Conservation (phyloP, 768 basidiomycete genomes). For the Pholiota molesta region DNA sequence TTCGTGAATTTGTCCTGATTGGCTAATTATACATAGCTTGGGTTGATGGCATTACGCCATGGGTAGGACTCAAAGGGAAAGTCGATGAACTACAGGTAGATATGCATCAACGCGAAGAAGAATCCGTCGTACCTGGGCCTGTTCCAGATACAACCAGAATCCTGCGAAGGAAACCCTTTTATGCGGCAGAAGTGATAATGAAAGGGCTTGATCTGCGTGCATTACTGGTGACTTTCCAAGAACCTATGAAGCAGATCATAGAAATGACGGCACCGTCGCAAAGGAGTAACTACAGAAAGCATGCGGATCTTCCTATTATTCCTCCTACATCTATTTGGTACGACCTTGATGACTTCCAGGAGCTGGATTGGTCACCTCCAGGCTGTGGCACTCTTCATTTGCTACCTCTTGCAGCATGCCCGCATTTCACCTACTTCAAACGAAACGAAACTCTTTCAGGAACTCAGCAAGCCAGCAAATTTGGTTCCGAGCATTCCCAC, state of each 20-base stretch:
- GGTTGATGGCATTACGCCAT: conserved; percentile 75
- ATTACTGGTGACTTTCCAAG: conserved; percentile 75
- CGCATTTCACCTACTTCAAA: conserved; percentile 83
- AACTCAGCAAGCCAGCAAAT: conserved; percentile 64
- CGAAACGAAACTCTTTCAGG: conserved; percentile 47
- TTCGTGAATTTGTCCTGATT: not conserved
- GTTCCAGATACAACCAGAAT: conserved; percentile 60
- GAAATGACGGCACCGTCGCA: conserved; percentile 49
- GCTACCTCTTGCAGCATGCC: conserved; percentile 74
- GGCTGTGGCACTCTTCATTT: conserved; percentile 65
- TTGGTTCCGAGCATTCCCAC: conserved; percentile 86
- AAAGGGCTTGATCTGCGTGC: conserved; percentile 78
- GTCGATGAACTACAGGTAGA: conserved; percentile 85
- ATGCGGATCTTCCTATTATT: conserved; percentile 45
- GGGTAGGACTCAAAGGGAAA: conserved; percentile 85
- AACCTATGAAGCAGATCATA: conserved; percentile 66
- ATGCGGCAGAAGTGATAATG: conserved; percentile 83
- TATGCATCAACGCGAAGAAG: conserved; percentile 90
- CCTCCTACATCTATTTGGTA: conserved; percentile 65
- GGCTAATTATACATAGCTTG: conserved; percentile 51
- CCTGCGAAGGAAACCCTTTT: conserved; percentile 80
- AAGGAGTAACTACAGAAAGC: conserved; percentile 51
- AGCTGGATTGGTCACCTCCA: conserved; percentile 66
- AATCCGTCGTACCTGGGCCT: conserved; percentile 61
- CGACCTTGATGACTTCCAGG: conserved; percentile 81